phyloP scores from a whole-genome alignment of 2,329 filamentous ascomycete genomes.

The Ophiosphaerella herpotricha region DNA sequence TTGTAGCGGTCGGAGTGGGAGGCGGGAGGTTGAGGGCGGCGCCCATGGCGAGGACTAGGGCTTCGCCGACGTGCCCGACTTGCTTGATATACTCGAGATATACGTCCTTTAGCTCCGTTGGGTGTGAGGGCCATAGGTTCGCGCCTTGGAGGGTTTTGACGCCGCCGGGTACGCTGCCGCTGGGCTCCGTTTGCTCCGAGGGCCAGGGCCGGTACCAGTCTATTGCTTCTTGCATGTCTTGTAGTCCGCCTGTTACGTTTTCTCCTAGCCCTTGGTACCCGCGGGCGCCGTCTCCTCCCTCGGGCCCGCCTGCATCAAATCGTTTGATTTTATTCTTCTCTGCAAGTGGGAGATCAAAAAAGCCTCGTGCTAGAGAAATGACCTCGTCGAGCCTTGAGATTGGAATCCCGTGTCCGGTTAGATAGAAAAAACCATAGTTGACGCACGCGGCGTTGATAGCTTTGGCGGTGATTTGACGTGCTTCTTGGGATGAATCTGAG shows the following conservation, averaged over 20 bases:
- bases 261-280: conserved; percentile 47
- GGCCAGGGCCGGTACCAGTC: conserved; percentile 47
- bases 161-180: conserved; percentile 20
- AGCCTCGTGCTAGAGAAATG: conserved; percentile 38
- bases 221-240: conserved; percentile 48
- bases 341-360: conserved; percentile 36
- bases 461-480: conserved; percentile 29
- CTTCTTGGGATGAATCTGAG: conserved; percentile 13
- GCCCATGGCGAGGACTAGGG: conserved; percentile 47
- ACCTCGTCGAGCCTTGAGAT: conserved; percentile 26
- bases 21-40: conserved; percentile 39
- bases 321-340: conserved; percentile 44
- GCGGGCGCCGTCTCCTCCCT: conserved; percentile 44
- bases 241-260: conserved; percentile 41
- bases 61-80: conserved; percentile 37
- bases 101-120: conserved; percentile 28
- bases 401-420: conserved; percentile 49
- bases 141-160: conserved; percentile 45
- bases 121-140: conserved; percentile 51
- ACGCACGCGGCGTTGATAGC: conserved; percentile 45
- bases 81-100: conserved; percentile 41
- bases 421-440: conserved; percentile 51
- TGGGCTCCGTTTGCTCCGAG: conserved; percentile 11
- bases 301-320: conserved; percentile 34
- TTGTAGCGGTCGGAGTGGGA: neutral